Conservation (phyloP, 2,329 filamentous ascomycete genomes). For the Fusarium newnesense region DNA sequence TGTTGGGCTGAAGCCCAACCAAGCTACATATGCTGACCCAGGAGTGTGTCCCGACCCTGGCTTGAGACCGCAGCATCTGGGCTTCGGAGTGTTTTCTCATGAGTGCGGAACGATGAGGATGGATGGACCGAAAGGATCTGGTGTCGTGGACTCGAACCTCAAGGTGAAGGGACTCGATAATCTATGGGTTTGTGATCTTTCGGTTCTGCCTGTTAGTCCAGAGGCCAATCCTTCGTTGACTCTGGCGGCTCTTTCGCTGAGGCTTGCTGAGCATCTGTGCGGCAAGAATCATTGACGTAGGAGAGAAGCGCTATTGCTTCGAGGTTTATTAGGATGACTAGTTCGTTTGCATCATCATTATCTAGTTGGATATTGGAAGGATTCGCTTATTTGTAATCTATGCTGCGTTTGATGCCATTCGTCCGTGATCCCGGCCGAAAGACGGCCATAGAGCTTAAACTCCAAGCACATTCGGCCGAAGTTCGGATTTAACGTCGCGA, state of each 20-base stretch:
- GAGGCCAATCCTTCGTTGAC: constrained; percentile 32
- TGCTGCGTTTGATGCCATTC: neutral
- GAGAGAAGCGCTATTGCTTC: fast-evolving
- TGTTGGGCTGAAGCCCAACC: neutral
- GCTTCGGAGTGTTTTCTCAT: constrained; percentile 31
- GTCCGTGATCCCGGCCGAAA: neutral
- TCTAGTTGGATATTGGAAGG: neutral
- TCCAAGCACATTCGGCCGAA: constrained; percentile 8
- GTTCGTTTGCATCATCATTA: fast-evolving
- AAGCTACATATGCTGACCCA: neutral
- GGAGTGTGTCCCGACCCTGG: constrained; percentile 1
- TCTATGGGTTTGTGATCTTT: constrained; percentile 31
- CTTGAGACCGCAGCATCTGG: constrained; percentile 18
- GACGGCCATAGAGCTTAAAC: neutral
- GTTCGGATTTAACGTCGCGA: neutral
- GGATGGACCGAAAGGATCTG: constrained; percentile 1
- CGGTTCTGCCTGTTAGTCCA: constrained; percentile 19
- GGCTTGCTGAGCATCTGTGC: constrained; percentile 19
- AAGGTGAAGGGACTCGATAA: constrained; percentile 25
- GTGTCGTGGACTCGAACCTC: constrained; percentile 13
- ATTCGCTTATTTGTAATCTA: neutral
- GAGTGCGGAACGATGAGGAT: constrained; percentile 35
- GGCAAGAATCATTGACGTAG: neutral
- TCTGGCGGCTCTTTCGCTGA: constrained; percentile 21
- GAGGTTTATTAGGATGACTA: fast-evolving